A percentile compares a stretch with the other conserved stretches of the same genome.
phyloP scores from a whole-genome alignment of 75 land plant species.

The Sequoia sempervirens region DNA sequence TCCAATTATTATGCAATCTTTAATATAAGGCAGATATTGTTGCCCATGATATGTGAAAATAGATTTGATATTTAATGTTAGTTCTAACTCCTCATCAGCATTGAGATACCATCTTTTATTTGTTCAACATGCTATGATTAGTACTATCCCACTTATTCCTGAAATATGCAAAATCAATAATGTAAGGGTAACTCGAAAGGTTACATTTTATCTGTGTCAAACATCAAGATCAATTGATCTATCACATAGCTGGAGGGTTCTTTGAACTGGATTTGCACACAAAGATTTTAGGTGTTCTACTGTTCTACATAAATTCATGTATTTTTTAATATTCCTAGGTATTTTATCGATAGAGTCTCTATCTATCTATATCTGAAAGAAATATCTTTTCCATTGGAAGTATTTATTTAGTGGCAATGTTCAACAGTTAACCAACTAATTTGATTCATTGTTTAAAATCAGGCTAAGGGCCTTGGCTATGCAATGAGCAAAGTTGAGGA shows the following conservation, averaged over 20 bases:
- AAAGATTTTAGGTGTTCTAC: background rate
- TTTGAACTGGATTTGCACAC: background rate
- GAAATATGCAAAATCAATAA: background rate
- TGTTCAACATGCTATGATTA: background rate
- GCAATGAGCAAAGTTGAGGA: slow-evolving; percentile 85
- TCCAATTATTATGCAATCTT: background rate
- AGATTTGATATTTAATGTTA: background rate
- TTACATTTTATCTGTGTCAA: background rate
- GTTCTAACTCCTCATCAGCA: background rate
- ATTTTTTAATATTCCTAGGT: background rate
- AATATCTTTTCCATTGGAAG: background rate
- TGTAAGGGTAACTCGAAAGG: background rate
- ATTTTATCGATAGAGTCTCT: no score
- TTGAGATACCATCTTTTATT: background rate
- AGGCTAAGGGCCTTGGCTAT: slow-evolving; percentile 92
- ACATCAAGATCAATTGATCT: background rate
- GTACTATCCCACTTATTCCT: background rate
- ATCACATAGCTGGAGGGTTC: background rate
- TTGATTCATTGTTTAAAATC: slow-evolving; percentile 8
- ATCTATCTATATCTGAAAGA: background rate
- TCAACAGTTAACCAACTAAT: background rate
- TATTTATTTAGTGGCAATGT: background rate
- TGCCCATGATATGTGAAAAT: background rate
- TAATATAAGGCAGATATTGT: background rate
- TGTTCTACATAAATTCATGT: background rate